Base-by-base conservation (phyloP, 345 rosid species). In the Cardamine resedifolia region DNA sequence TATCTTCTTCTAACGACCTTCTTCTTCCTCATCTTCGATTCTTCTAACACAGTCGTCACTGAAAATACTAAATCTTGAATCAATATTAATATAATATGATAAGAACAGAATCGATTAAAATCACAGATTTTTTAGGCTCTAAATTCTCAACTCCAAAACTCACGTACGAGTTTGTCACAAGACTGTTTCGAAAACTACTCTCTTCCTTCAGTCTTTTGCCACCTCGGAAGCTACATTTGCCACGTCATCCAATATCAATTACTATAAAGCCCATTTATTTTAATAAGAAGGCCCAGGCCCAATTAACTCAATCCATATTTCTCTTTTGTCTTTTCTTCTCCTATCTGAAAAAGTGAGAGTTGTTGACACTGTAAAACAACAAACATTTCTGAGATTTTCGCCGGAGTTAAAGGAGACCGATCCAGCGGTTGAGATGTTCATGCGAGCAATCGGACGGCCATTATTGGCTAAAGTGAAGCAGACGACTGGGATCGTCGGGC, bases 401-500 rank as follows among this genome's bases (percentile, higher is more conserved):
- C 68, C 68, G 60, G 71, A 73, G 77, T 3, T 52, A 39, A 33
- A 27, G 60, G 31, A 66, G 71, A 21, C 31, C 24, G 70, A 72
- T 71, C 61, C 68, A 55, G 26, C 41, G 63, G 70, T 7, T 34
- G 66, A 73, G 80, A 92, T 92, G 96, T 92, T 92, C 72, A 74
- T 90, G 7, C 86, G 98, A 4, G 81, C 39, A 82, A 86, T 89
- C 77, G 89, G 77, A 72, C 91, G 99, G 95, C 93, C 99, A 67
- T 77, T 96, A 72, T 64, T 96, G 97, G 96, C 93, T 55, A 86
- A 76, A 78, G 83, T 86, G 82, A 96, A 96, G 70, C 85, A 92
- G 81, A 88, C 98, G 74, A 92, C 99, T 11, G 98, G 98, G 82
- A 88, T 96, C 75, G 95, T 87, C 0, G 99, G 99, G 18, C 85